Evolutionary conservation across 768 basidiomycete genomes (phyloP), one percentile per base, ranked within the genome.

Genomic region (Tricholoma hemisulphureum): DNA sequence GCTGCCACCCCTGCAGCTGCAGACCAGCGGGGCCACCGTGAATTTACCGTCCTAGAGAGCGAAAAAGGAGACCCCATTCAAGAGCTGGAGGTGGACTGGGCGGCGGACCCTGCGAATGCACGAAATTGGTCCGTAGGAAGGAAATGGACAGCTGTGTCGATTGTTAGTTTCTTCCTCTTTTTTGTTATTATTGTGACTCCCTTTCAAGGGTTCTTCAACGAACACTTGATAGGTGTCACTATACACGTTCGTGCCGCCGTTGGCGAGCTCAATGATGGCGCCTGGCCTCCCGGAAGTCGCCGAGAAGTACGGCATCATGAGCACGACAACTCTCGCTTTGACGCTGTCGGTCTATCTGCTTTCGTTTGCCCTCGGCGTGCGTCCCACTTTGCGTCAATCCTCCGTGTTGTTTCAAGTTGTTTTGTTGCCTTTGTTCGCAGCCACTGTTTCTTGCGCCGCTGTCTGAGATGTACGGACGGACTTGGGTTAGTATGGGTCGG

Each of bases 401-500:
- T n/a, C n/a, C n/a, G n/a, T n/a, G n/a, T 16, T n/a, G 28, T 29
- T n/a, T 8, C 21, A 28, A 9, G 18, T n/a, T n/a, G 51, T 32
- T 16, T 31, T 24, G 58, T 45, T 23, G 13, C 2, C n/a, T 8
- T 11, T 29, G 52, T 50, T 45, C 16, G 51, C n/a, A 79, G 58
- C 90, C 89, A 9, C 73, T 91, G 8, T 64, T 89, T 55, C 70
- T 87, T 7, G 86, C 83, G 0, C 90, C 90, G 1, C 59, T 87
- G 18, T 90, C 88, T 1, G 89, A 90, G 70, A 85, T 89, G 71
- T 89, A 85, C 64, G 88, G 88, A 1, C 82, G 89, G 20, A 79
- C 74, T 65, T 88, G 86, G 87, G 87, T 87, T n/a, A n/a, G n/a
- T 65, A 29, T 74, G 64, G 10, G 49, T 2, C 2, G 31, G n/a